Evolutionary conservation across 202 grass and related monocot genomes (phyloP).

Genomic region (Setaria viridis): DNA sequence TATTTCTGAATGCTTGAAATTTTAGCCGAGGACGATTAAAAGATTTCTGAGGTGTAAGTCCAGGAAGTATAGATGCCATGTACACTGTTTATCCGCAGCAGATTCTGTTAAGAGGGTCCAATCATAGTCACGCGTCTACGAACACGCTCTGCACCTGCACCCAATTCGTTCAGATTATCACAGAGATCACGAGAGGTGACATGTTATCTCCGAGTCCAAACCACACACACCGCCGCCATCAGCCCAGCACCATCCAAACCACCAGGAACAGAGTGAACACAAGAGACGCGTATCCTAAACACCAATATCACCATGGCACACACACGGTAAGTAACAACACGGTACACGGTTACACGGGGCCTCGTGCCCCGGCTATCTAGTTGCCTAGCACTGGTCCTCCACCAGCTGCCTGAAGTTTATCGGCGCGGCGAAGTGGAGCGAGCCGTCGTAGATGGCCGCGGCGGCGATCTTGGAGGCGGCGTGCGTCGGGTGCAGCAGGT

Average conservation of each 20-base stretch:
- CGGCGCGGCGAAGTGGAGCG: conserved; percentile 65
- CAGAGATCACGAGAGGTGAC: neutral
- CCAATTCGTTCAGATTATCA: neutral
- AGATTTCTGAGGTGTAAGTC: too few species aligned
- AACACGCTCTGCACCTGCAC: too few species aligned
- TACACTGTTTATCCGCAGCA: too few species aligned
- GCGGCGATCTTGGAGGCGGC: conserved; percentile 64
- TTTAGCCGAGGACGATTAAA: neutral
- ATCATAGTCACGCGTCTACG: neutral
- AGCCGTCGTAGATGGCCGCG: conserved; percentile 78
- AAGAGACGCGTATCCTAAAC: conserved; percentile 16
- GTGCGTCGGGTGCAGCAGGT: conserved; percentile 81
- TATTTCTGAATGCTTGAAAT: neutral
- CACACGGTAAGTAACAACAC: neutral
- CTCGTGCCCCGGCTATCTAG: neutral
- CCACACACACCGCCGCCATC: neutral
- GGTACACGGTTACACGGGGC: neutral
- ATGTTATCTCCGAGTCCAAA: neutral
- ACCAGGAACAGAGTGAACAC: conserved; percentile 19
- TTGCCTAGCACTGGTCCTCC: conserved; percentile 46
- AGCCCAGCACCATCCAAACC: neutral
- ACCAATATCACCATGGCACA: conserved; percentile 26
- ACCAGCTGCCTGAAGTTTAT: conserved; percentile 79
- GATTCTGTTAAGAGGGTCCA: neutral
- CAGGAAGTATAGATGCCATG: too few species aligned